These are phyloP conservation scores for Candida khao-thaluensis DNA, from an alignment of 805 yeast genomes.

Conservation along the genomic window DNA sequence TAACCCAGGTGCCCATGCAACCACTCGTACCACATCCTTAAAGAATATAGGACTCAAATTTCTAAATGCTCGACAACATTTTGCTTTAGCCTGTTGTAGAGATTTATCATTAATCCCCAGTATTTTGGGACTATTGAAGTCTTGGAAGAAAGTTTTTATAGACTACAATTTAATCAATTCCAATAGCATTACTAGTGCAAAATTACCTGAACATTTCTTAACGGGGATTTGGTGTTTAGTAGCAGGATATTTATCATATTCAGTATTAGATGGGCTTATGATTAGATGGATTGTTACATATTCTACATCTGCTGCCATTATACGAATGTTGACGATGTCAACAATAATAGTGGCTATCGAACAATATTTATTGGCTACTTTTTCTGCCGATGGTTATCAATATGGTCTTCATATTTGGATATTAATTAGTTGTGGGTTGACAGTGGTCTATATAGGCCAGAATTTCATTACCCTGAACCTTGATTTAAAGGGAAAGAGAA, in stretches of 20 bases:
- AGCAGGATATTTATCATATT: slow-evolving; percentile 77
- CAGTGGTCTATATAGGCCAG: slow-evolving; percentile 78
- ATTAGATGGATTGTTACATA: slow-evolving; percentile 92
- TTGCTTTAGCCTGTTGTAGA: slow-evolving; percentile 72
- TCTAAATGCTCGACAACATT: slow-evolving; percentile 72
- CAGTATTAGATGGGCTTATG: slow-evolving; percentile 85
- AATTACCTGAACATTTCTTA: slow-evolving; percentile 74
- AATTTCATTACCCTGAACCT: slow-evolving; percentile 82
- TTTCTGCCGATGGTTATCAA: slow-evolving; percentile 64
- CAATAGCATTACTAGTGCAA: slow-evolving; percentile 50
- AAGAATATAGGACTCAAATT: slow-evolving; percentile 69
- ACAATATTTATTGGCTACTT: slow-evolving; percentile 61
- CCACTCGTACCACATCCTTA: slow-evolving; percentile 14
- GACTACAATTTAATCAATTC: slow-evolving; percentile 13
- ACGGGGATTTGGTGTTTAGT: slow-evolving; percentile 94
- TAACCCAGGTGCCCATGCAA: slow-evolving; percentile 1
- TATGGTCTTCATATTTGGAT: slow-evolving; percentile 90
- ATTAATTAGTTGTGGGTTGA: slow-evolving; percentile 77
- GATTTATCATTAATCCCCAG: slow-evolving; percentile 74
- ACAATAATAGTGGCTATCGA: slow-evolving; percentile 69
- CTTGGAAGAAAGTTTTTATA: slow-evolving; percentile 39
- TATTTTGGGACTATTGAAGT: slow-evolving; percentile 48
- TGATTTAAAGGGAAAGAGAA: slow-evolving; percentile 45
- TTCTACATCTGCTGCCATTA: slow-evolving; percentile 82
- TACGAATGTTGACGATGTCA: slow-evolving; percentile 82